phyloP scores from a whole-genome alignment of 2,329 filamentous ascomycete species.

The Eutypella sp. region DNA sequence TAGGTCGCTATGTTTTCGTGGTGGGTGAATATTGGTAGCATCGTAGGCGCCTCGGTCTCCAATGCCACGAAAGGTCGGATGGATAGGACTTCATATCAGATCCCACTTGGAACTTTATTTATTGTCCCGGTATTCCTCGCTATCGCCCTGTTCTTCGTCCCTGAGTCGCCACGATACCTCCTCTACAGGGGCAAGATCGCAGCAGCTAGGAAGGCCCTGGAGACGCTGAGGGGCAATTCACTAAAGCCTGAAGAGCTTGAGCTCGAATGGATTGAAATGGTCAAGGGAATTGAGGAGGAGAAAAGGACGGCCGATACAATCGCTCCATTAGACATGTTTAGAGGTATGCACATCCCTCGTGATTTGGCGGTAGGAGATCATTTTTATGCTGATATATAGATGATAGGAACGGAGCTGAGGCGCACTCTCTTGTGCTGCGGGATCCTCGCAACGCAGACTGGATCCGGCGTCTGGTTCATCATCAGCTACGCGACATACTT shows the following conservation, averaged over 20 bases:
- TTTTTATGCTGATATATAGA: neutral
- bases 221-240: constrained; percentile 24
- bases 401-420: constrained; percentile 38
- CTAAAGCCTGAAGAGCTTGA: constrained; percentile 28
- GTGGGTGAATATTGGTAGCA: constrained; percentile 44
- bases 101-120: constrained; percentile 41
- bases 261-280: constrained; percentile 36
- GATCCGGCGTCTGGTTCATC: constrained; percentile 43
- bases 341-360: constrained; percentile 21
- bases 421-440: constrained; percentile 46
- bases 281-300: constrained; percentile 33
- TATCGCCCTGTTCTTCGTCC: constrained; percentile 39
- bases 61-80: constrained; percentile 34
- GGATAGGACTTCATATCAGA: constrained; percentile 38
- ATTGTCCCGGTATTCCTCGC: constrained; percentile 43
- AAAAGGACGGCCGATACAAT: constrained; percentile 26
- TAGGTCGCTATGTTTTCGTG: constrained; percentile 37
- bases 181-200: constrained; percentile 26
- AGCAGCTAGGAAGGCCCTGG: constrained; percentile 24
- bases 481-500: constrained; percentile 48
- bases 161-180: constrained; percentile 41
- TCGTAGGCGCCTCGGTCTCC: constrained; percentile 39
- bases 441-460: constrained; percentile 40
- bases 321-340: constrained; percentile 34
- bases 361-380: too few relatives aligned